phyloP scores from a whole-genome alignment of 495 filamentous ascomycete species.

The Darksidea phi region DNA sequence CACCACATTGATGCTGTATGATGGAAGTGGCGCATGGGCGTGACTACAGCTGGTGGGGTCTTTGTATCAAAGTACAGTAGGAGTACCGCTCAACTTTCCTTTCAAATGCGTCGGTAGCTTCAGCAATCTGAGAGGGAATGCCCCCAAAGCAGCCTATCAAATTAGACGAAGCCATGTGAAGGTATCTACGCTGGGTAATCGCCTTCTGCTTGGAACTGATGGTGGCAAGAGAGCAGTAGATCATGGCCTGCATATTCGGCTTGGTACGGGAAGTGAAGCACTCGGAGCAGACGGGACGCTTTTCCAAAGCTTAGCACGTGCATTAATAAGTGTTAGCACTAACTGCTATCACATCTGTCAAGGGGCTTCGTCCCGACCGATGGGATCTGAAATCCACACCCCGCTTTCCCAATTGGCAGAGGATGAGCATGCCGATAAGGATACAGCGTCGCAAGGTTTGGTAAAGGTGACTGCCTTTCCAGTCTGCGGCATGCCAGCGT shows the following conservation, averaged over 20 bases:
- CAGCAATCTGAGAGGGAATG: background rate
- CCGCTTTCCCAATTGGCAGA: too few species aligned
- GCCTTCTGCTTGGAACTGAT: constrained; percentile 28
- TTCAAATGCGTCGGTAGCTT: background rate
- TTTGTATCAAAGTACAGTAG: too few species aligned
- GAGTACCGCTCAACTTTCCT: too few species aligned
- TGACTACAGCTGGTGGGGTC: too few species aligned
- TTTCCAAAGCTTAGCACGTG: constrained; percentile 25
- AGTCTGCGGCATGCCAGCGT: too few species aligned
- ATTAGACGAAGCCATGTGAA: constrained; percentile 10
- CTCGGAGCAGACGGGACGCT: constrained; percentile 30
- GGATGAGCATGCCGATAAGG: too few species aligned
- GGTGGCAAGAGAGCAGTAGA: constrained; percentile 15
- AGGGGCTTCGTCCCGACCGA: constrained; percentile 8
- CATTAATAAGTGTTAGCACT: constrained; percentile 4
- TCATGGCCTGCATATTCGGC: constrained; percentile 3
- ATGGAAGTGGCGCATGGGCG: background rate
- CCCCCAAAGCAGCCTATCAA: constrained; percentile 23
- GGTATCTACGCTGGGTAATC: constrained; percentile 8
- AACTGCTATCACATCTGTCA: constrained; percentile 16
- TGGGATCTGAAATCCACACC: background rate
- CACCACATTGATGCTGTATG: background rate
- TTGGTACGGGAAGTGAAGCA: constrained; percentile 12
- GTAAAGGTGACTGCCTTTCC: too few species aligned
- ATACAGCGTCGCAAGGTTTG: too few species aligned